phyloP scores from a whole-genome alignment of 2,329 filamentous ascomycete genomes.

The Talaromyces sp. region DNA sequence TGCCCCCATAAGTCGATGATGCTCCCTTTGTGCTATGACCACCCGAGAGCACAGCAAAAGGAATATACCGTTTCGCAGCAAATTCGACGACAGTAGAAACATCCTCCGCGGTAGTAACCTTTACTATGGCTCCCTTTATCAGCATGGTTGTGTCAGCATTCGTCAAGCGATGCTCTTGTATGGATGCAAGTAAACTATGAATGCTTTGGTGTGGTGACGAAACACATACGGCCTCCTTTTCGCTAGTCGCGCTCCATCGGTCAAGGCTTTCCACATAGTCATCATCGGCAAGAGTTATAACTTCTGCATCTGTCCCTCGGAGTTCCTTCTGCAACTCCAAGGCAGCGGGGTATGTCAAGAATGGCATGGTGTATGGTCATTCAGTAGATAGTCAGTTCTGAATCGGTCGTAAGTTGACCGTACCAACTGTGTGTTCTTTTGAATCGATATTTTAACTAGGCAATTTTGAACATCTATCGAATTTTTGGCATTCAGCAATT shows the following conservation, averaged over 20 bases:
- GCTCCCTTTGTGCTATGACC: constrained; percentile 53
- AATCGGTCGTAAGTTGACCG: not conserved
- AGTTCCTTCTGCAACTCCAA: constrained; percentile 6
- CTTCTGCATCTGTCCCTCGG: not conserved
- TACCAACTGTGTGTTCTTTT: not conserved
- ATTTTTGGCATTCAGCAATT: not conserved
- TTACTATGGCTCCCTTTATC: constrained; percentile 8
- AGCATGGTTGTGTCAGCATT: constrained; percentile 6
- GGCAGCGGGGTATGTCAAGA: not conserved
- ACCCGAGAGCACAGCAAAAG: constrained; percentile 31
- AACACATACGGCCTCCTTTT: constrained; percentile 7
- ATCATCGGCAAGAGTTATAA: constrained; percentile 3
- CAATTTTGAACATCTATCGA: not conserved
- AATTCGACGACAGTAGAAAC: constrained; percentile 3
- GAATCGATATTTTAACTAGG: not conserved
- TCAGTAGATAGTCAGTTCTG: not conserved
- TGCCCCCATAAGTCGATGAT: constrained; percentile 53
- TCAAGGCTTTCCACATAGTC: constrained; percentile 1
- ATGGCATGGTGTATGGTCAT: constrained; percentile 1
- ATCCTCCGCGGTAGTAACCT: constrained; percentile 4
- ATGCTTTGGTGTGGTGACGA: not conserved
- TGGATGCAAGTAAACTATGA: not conserved
- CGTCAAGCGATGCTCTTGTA: not conserved
- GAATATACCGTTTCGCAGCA: constrained; percentile 20
- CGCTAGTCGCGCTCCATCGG: constrained; percentile 7